phyloP scores from a whole-genome alignment of 2,329 filamentous ascomycete genomes.

The Calonectria hawksworthii region DNA sequence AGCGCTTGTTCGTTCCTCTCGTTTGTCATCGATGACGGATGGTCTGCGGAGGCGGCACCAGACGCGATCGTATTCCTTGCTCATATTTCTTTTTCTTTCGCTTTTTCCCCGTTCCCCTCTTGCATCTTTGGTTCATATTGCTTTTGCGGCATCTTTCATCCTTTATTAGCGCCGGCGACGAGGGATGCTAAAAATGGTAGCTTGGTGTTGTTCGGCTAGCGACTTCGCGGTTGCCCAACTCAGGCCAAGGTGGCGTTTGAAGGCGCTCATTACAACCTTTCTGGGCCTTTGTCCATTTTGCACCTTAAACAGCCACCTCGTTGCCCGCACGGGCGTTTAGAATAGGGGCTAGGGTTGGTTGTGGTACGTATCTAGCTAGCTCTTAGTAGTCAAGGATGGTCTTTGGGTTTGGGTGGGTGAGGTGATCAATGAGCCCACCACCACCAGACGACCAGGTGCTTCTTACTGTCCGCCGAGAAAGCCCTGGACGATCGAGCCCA shows the following conservation, averaged over 20 bases:
- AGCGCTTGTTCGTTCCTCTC: constrained; percentile 1
- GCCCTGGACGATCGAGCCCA: constrained; percentile 27
- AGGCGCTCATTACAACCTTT: constrained; percentile 32
- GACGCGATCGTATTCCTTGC: constrained; percentile 28
- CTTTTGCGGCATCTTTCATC: constrained; percentile 30
- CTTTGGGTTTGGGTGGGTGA: constrained; percentile 40
- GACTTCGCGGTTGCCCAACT: background rate
- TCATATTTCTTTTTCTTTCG: constrained; percentile 35
- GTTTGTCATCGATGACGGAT: constrained; percentile 15
- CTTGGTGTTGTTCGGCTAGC: constrained; percentile 27
- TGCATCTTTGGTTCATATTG: constrained; percentile 21
- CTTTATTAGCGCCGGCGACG: constrained; percentile 25
- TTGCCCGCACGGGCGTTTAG: constrained; percentile 34
- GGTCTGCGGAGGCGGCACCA: constrained; percentile 33
- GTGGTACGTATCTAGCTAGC: constrained; percentile 2
- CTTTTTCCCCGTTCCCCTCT: constrained; percentile 1
- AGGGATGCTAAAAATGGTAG: constrained; percentile 30
- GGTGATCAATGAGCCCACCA: constrained; percentile 45
- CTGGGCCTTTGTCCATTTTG: constrained; percentile 36
- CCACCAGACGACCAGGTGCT: constrained; percentile 36
- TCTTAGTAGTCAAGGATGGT: constrained; percentile 24
- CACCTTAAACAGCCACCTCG: constrained; percentile 33
- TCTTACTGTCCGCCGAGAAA: constrained; percentile 30
- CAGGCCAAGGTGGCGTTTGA: constrained; percentile 32
- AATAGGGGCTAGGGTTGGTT: constrained; percentile 39